Base-by-base conservation (phyloP, 2,329 filamentous ascomycete genomes). In the Harringtonia lauricola region DNA sequence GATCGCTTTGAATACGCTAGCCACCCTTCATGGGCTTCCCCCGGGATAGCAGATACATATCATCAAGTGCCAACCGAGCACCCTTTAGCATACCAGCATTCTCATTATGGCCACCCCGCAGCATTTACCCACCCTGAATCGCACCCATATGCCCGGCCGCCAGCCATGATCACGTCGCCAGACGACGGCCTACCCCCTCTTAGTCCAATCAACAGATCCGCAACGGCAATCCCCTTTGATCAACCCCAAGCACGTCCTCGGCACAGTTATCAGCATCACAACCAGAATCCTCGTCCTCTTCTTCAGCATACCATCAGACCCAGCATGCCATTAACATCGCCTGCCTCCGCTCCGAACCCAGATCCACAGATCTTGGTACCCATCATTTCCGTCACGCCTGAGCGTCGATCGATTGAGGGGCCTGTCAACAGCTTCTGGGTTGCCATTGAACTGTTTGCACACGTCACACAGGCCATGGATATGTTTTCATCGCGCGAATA, bases 361-460 rank as follows among this genome's bases (percentile, higher is more conserved):
- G 46, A 50, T 29, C 40, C 48, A 1, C 44, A 30, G 22, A 45
- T 53, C 14, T 44, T 53, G 6, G 47, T 49, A 1, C 51, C 51
- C 5, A 42, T 46, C 18, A 38, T 53, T 3, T 43, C 49, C 2
- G 44, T 52, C n/a, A 51, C 50, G 1, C 49, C 51, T 13, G 49
- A 50, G 9, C 46, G 41, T 39, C 42, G 47, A 24, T 47, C 43
- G 1, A 37, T 51, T 3, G 44, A 45, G 8, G 43, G 42, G 1
- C 9, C 44, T 3, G 39, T 39, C 9, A 47, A 42, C 19, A 43
- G 43, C 21, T 46, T 44, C 24, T 51, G 49, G 72, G 66, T 60
- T 2, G 68, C 70, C 4, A 60, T 76, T 41, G 66, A 75, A 53
- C 51, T 76, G 31, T 66, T 61, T 14, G 62, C 64, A 9, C 64